These are phyloP conservation scores for Coemansia guatemalensis DNA, from an alignment of 192 early-diverging fungal species.

Conservation along the genomic window DNA sequence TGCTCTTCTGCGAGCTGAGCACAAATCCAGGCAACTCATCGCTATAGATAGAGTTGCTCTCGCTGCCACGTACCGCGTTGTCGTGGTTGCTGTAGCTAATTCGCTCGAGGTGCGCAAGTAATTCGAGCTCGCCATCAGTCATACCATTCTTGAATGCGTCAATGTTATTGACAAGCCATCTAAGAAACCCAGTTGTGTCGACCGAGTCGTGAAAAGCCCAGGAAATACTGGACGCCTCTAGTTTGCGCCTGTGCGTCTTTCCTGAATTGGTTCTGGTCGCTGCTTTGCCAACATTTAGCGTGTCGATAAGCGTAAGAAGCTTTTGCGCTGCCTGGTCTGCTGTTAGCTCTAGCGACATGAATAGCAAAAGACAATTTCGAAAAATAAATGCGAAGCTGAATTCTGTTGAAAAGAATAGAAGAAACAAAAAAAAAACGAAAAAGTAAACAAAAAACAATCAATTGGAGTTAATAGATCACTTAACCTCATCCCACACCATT, in stretches of 20 bases:
- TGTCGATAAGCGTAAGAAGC: conserved; percentile 24
- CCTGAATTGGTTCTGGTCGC: background rate
- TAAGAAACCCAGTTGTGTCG: conserved; percentile 36
- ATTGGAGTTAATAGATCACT: conserved; percentile 2
- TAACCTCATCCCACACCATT: background rate
- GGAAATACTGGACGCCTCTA: conserved; percentile 38
- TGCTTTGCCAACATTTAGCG: conserved; percentile 5
- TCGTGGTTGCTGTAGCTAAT: conserved; percentile 11
- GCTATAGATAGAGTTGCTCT: background rate
- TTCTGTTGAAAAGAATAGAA: conserved; percentile 1
- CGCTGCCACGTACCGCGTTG: background rate
- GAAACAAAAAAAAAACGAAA: background rate
- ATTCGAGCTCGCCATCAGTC: conserved; percentile 27
- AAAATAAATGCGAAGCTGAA: conserved; percentile 2
- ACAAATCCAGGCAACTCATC: conserved; percentile 16
- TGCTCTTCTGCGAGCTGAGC: conserved; percentile 9
- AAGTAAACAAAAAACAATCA: conserved; percentile 2
- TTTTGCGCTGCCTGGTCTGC: conserved; percentile 36
- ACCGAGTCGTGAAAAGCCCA: conserved; percentile 48
- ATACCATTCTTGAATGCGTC: conserved; percentile 34
- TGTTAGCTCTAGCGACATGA: conserved; percentile 19
- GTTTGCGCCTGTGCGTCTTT: conserved; percentile 5
- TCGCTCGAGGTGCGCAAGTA: conserved; percentile 35
- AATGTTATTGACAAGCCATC: conserved; percentile 36
- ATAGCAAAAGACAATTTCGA: conserved; percentile 1